Base-by-base conservation (phyloP, 441 rosid genomes). In the Jatropha podagrica region DNA sequence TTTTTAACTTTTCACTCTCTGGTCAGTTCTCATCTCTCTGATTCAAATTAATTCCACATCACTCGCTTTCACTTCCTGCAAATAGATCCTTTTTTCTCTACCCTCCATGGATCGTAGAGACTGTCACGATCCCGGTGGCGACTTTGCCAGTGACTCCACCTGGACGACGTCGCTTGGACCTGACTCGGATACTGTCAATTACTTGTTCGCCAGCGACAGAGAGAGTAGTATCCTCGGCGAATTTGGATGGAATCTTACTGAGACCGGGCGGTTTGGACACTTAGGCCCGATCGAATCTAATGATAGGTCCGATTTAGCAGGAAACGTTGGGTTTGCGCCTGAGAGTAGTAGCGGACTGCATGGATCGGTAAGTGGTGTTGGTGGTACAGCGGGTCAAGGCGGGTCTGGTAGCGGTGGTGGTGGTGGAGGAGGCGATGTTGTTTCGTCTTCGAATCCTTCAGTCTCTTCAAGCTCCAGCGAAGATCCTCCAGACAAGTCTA, bases 391-490 rank as follows among this genome's bases (percentile, higher is more conserved):
- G 15, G 77, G 72, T 54, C 74, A 70, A n/a, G 79, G 75, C 5
- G 58, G 27, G 11, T 10, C 4, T 58, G 61, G 58, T 54, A 4
- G 81, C 23, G 77, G 81, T 8, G 69, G 42, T 40, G 20, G 74
- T 55, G 81, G 51, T 14, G 20, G 80, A 0, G 75, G 71, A 1
- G 65, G 67, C 18, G 75, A 69, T 73, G 92, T 84, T 73, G 85
- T 78, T 78, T 87, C 95, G 0, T 77, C 86, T 40, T 81, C 92
- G 69, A 87, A 82, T 67, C 92, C 86, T 20, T 90, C 96, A 2
- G 86, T 86, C 23, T 86, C 96, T 0, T 88, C 98, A 0, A 88
- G 85, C 83, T 95, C 98, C 73, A 91, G 93, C 81, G 97, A 95
- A 69, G 96, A 86, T 83, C 95, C 75, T 60, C 76, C 86, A 4